A percentile compares a stretch with the other conserved stretches of the same genome.
Evolutionary conservation across 345 rosid genomes (phyloP).

Genomic region (Brassica cretica): DNA sequence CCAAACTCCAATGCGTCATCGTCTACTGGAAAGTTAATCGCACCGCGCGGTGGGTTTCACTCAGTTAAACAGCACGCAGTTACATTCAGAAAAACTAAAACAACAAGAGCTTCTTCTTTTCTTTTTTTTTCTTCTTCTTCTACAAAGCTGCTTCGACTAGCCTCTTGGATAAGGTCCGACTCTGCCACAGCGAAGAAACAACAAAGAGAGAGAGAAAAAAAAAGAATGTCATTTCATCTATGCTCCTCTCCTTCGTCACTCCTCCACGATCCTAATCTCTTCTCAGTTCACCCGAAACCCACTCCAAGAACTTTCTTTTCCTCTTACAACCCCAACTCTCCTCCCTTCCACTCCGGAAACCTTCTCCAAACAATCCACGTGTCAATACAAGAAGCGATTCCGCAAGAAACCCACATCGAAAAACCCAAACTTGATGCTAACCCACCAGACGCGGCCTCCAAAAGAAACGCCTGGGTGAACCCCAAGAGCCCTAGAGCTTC

Average conservation of each 20-base stretch:
- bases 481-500: constrained; percentile 82
- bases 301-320: constrained; percentile 34
- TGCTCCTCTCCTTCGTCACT: constrained; percentile 55
- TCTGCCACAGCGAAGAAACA: constrained; percentile 6
- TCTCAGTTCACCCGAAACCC: constrained; percentile 38
- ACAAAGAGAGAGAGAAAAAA: not conserved
- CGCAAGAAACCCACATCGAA: constrained; percentile 36
- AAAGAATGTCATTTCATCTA: constrained; percentile 55
- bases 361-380: constrained; percentile 45
- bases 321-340: constrained; percentile 34
- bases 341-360: constrained; percentile 36
- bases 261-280: constrained; percentile 41
- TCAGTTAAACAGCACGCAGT: not conserved
- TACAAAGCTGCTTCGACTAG: not conserved
- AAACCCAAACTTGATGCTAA: constrained; percentile 19
- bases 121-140: not conserved
- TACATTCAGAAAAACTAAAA: not conserved
- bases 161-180: constrained; percentile 38
- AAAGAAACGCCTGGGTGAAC: constrained; percentile 74
- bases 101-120: not conserved
- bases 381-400: constrained; percentile 51
- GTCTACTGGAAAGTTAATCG: not conserved
- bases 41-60: constrained; percentile 19
- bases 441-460: constrained; percentile 36
- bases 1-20: not conserved